These are phyloP conservation scores for Jatropha curcas DNA, from an alignment of 345 rosid species.

Conservation along the genomic window DNA sequence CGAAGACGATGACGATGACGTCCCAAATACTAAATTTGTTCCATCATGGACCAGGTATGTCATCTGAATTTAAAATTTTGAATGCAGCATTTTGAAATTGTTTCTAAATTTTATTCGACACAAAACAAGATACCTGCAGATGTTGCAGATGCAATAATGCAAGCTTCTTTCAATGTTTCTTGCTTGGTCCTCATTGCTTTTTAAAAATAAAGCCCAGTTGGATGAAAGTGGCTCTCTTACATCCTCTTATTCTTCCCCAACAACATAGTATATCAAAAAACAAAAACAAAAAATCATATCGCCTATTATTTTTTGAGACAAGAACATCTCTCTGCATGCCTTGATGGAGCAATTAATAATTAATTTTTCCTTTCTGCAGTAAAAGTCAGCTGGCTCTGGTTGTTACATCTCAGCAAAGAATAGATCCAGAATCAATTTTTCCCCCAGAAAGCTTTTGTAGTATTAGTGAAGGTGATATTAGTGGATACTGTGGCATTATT, in stretches of 20 bases:
- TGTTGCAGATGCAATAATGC: neutral
- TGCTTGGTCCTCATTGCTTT: neutral
- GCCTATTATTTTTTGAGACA: neutral
- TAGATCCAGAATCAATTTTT: constrained; percentile 52
- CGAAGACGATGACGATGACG: constrained; percentile 55
- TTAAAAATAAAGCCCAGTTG: neutral
- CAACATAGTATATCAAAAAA: neutral
- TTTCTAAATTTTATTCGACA: neutral
- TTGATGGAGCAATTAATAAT: neutral
- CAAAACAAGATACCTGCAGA: neutral
- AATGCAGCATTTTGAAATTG: neutral
- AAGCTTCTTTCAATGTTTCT: neutral
- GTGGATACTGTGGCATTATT: neutral
- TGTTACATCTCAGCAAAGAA: constrained; percentile 47
- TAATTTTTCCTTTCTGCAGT: constrained; percentile 39
- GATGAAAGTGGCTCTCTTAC: neutral
- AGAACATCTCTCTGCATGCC: neutral
- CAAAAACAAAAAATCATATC: no score
- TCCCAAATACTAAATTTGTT: constrained; percentile 49
- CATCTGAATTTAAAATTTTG: neutral
- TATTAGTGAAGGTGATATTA: constrained; percentile 53
- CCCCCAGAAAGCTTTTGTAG: constrained; percentile 51
- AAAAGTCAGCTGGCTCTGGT: constrained; percentile 42
- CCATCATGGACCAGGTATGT: constrained; percentile 93
- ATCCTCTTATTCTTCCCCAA: neutral